Base-by-base conservation (phyloP, 108 stramenopile species). In the Fragilaria crotonensis region DNA sequence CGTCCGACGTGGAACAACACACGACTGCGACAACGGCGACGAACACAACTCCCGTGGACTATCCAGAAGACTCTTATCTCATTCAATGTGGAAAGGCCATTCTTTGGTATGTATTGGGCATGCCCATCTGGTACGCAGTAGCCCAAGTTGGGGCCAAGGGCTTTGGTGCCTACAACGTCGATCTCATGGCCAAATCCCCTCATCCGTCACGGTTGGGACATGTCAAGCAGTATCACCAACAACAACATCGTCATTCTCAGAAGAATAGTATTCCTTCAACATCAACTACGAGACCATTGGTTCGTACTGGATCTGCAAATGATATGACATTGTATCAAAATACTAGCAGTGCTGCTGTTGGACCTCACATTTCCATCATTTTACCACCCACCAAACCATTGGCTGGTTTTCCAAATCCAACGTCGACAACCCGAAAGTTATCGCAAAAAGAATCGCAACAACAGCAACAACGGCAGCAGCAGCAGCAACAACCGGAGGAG, bases 131-230 rank as follows among this genome's bases (percentile, higher is more conserved):
- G 85, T 76, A 65, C 22, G 26, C 19, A 2, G 61, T 91, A 46
- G 89, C 89, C 9, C 33, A 48, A 5, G 46, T 72, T 54, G 89
- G 89, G 20, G 72, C 77, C 52, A 29, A 36, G 5, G 68, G 50
- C 9, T 57, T 91, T 36, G 65, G 68, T 7, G 21, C 62, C 23
- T 81, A 85, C 56, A 59, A 66, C 19, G 63, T 66, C 25, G 71
- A 79, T 17, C 63, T 83, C 62, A 83, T 83, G 19, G 41, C 81
- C 23, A 83, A 87, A 59, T 81, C 74, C 47, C 89, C 89, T 0
- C 89, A 90, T 52, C 76, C 85, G 11, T 79, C 76, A 51, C 84
- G 89, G 22, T 67, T 90, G 28, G 89, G 85, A 45, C 81, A 74
- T 48, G 63, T 78, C 32, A 61, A 64, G 44, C 66, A 70, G 32